phyloP scores from a whole-genome alignment of 345 rosid genomes.

The Salix purpurea region DNA sequence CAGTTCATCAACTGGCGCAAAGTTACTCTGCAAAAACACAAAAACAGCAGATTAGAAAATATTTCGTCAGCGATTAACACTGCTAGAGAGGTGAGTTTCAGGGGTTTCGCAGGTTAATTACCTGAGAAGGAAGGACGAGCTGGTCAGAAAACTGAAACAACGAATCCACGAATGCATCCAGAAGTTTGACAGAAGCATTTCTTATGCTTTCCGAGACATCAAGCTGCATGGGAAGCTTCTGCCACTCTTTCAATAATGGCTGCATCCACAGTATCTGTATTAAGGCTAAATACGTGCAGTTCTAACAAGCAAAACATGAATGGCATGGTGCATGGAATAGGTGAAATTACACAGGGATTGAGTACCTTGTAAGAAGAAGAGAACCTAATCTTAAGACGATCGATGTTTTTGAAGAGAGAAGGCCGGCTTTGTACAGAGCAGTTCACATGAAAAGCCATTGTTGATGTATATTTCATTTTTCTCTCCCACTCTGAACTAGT shows the following conservation, averaged over 20 bases:
- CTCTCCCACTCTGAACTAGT: neutral
- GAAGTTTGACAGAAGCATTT: slow-evolving; percentile 16
- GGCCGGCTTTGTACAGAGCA: neutral
- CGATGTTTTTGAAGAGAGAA: neutral
- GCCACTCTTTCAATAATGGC: slow-evolving; percentile 25
- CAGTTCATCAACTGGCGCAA: slow-evolving; percentile 34
- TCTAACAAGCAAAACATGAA: neutral
- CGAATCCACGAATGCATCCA: slow-evolving; percentile 43
- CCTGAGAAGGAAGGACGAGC: slow-evolving; percentile 44
- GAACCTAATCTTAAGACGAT: neutral
- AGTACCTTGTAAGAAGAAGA: neutral
- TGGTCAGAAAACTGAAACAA: slow-evolving; percentile 36
- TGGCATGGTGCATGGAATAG: neutral
- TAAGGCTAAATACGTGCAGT: neutral
- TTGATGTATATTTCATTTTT: neutral
- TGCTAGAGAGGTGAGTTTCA: neutral
- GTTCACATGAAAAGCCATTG: neutral
- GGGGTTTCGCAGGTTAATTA: neutral
- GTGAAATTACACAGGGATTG: no score
- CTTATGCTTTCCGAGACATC: slow-evolving; percentile 18
- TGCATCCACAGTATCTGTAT: neutral
- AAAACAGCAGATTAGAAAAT: neutral
- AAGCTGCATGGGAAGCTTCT: slow-evolving; percentile 15
- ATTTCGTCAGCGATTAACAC: neutral
- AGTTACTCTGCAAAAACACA: slow-evolving; percentile 27